Percentiles rank a stretch among this genome's conserved stretches.
These are phyloP conservation scores for Bruguiera sexangula DNA, from an alignment of 345 rosid genomes.

Conservation along the genomic window DNA sequence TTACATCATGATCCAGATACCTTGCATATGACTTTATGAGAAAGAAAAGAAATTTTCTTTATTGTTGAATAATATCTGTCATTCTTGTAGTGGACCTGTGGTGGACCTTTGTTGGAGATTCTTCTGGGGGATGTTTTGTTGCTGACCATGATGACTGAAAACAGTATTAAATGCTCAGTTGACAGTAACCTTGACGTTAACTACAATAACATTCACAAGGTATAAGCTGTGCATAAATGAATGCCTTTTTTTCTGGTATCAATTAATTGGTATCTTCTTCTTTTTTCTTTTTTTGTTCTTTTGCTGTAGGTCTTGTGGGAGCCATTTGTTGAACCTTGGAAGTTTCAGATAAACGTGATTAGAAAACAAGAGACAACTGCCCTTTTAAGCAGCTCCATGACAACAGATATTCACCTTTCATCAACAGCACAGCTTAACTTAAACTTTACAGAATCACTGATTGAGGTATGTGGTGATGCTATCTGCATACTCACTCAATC, in stretches of 20 bases:
- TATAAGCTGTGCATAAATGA: conserved; percentile 18
- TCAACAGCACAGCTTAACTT: conserved; percentile 70
- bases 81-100: conserved; percentile 64
- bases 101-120: conserved; percentile 78
- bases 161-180: conserved; percentile 43
- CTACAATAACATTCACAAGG: conserved; percentile 87
- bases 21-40: neutral
- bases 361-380: conserved; percentile 50
- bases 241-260: neutral
- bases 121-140: conserved; percentile 47
- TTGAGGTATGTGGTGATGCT: conserved; percentile 54
- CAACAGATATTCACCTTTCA: conserved; percentile 57
- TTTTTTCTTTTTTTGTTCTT: neutral
- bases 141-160: conserved; percentile 42
- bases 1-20: too few relatives aligned
- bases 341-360: conserved; percentile 48
- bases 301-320: conserved; percentile 74
- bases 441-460: conserved; percentile 70
- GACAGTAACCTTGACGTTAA: conserved; percentile 69
- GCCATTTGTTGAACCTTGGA: conserved; percentile 93
- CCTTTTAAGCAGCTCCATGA: conserved; percentile 45
- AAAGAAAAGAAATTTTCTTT: neutral
- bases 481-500: conserved; percentile 7
- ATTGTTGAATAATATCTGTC: neutral
- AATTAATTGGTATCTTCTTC: conserved; percentile 12